Conservation (phyloP, 1,284 basidiomycete species). For the Fomitopsis palustris region DNA sequence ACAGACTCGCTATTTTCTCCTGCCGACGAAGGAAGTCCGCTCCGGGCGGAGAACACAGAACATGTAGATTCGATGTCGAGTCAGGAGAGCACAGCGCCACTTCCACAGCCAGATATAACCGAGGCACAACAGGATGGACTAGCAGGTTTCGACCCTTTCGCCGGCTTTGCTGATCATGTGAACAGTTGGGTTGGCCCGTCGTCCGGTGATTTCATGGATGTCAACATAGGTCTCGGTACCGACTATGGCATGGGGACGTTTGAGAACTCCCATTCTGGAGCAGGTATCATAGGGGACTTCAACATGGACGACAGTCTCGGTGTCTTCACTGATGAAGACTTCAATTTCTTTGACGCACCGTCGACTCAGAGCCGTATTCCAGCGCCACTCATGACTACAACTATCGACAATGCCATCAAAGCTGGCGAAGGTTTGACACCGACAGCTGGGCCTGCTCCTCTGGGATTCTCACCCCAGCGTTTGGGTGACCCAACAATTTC, state of each 20-base stretch:
- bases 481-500: slow-evolving; percentile 26
- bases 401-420: slow-evolving; percentile 7
- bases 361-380: slow-evolving; percentile 10
- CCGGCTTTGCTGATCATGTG: slow-evolving; percentile 12
- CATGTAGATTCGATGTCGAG: slow-evolving; percentile 2
- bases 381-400: slow-evolving; percentile 8
- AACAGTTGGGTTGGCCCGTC: slow-evolving; percentile 39
- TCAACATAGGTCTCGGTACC: slow-evolving; percentile 34
- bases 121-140: neutral
- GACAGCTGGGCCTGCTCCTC: slow-evolving; percentile 15
- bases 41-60: slow-evolving; percentile 12
- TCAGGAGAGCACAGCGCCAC: neutral
- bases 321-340: slow-evolving; percentile 74
- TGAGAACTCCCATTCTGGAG: slow-evolving; percentile 26
- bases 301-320: slow-evolving; percentile 53
- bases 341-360: slow-evolving; percentile 65
- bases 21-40: slow-evolving; percentile 12
- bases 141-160: slow-evolving; percentile 20
- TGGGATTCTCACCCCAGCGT: slow-evolving; percentile 30
- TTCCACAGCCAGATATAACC: neutral
- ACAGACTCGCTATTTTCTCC: slow-evolving; percentile 22
- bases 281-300: slow-evolving; percentile 33
- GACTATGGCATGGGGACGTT: slow-evolving; percentile 41
- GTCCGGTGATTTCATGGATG: slow-evolving; percentile 40
- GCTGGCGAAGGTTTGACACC: slow-evolving; percentile 20